phyloP scores from a whole-genome alignment of 495 filamentous ascomycete species.

The Hapsidospora chrysogenum region DNA sequence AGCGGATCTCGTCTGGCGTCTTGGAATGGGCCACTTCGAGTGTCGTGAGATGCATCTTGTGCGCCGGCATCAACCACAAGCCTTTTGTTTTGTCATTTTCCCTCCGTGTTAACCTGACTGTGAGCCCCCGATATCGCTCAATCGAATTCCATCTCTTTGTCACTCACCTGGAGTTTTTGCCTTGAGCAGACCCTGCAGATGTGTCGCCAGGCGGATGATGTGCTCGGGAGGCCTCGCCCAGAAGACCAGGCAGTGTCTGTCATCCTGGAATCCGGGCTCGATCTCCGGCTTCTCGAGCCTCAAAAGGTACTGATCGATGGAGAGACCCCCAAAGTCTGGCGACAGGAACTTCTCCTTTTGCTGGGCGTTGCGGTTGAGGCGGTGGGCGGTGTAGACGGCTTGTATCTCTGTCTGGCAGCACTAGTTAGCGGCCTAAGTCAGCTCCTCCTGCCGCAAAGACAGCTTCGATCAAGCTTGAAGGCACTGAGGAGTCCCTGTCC shows the following conservation, averaged over 20 bases:
- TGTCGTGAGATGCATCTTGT: slow-evolving; percentile 69
- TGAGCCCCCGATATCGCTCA: too few relatives aligned
- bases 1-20: slow-evolving; percentile 41
- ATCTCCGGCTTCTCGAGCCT: slow-evolving; percentile 41
- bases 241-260: slow-evolving; percentile 66
- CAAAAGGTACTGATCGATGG: slow-evolving; percentile 56
- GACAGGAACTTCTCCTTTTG: slow-evolving; percentile 53
- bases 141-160: background rate
- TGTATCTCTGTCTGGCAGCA: slow-evolving; percentile 47
- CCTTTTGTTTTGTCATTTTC: too few relatives aligned
- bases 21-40: slow-evolving; percentile 65
- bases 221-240: slow-evolving; percentile 70
- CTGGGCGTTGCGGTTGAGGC: slow-evolving; percentile 51
- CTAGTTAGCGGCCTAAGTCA: too few relatives aligned
- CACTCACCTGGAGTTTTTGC: slow-evolving; percentile 47
- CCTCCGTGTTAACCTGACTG: too few relatives aligned
- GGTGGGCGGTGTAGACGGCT: slow-evolving; percentile 53
- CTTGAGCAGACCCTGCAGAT: slow-evolving; percentile 49
- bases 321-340: slow-evolving; percentile 49
- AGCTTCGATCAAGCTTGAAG: background rate
- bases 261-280: slow-evolving; percentile 51
- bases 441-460: too few relatives aligned
- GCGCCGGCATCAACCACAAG: slow-evolving; percentile 69
- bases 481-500: background rate
- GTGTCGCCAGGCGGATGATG: slow-evolving; percentile 43